Conservation (phyloP, 768 basidiomycete species). For the Myochromella boudieri region DNA sequence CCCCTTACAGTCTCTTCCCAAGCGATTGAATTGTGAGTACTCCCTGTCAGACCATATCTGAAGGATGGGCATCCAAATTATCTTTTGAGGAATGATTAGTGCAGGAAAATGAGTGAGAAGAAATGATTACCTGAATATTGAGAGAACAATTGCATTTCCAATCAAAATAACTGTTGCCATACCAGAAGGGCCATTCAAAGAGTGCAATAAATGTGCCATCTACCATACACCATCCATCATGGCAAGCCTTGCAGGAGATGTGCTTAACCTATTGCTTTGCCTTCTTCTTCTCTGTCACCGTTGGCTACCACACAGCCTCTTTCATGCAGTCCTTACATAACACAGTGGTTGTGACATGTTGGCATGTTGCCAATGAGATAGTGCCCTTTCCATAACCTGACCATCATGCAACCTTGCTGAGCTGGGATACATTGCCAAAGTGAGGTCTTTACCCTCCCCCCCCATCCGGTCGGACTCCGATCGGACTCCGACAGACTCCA, state of each 20-base stretch:
- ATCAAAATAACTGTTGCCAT: conserved; percentile 37
- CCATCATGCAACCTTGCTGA: conserved; percentile 37
- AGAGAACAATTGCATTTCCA: conserved; percentile 37
- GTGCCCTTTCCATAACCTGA: conserved; percentile 34
- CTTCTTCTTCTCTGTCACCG: conserved; percentile 29
- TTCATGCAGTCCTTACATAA: conserved; percentile 21
- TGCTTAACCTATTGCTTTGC: conserved; percentile 38
- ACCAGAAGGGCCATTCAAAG: conserved; percentile 27
- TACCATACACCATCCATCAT: conserved; percentile 33
- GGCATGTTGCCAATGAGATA: conserved; percentile 14
- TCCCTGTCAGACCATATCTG: conserved; percentile 30
- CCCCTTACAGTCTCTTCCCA: conserved; percentile 27
- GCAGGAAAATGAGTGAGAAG: conserved; percentile 18
- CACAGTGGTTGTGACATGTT: conserved; percentile 31
- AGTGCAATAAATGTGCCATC: conserved; percentile 40
- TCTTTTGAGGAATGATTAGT: conserved; percentile 13
- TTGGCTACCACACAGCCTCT: conserved; percentile 24
- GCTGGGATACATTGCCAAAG: no score
- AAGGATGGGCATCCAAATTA: conserved; percentile 29
- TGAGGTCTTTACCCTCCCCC: no score
- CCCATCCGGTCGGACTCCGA: no score
- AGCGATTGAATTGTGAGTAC: conserved; percentile 35
- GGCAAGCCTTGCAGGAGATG: conserved; percentile 32
- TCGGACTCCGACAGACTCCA: no score
- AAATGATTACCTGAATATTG: conserved; percentile 32